These are phyloP conservation scores for Boeremia exigua DNA, from an alignment of 2,329 filamentous ascomycete genomes.

Conservation along the genomic window DNA sequence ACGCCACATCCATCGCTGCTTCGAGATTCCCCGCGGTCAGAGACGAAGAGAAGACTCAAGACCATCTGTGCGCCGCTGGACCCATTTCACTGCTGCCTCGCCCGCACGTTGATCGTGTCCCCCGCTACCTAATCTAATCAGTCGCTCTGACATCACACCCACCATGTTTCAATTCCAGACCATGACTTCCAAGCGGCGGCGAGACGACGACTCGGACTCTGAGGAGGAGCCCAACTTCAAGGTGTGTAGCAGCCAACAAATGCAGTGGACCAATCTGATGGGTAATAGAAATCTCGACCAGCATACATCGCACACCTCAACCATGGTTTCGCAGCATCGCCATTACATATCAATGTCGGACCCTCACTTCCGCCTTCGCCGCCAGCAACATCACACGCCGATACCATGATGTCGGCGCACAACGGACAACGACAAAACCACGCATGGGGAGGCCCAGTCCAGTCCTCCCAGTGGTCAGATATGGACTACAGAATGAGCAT, in stretches of 20 bases:
- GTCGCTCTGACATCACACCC: constrained; percentile 13
- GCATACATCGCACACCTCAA: constrained; percentile 26
- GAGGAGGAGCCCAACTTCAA: constrained; percentile 42
- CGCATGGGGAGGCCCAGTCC: constrained; percentile 20
- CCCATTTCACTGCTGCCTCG: constrained; percentile 21
- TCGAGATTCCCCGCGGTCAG: constrained; percentile 23
- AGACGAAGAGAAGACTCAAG: not conserved
- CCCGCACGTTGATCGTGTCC: constrained; percentile 30
- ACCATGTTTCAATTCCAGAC: constrained; percentile 42
- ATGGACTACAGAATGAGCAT: constrained; percentile 47
- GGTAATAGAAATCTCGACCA: constrained; percentile 39
- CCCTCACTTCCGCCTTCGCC: constrained; percentile 38
- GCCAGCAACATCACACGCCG: constrained; percentile 34
- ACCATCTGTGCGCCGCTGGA: constrained; percentile 15
- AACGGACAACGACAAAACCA: not conserved
- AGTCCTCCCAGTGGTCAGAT: constrained; percentile 29
- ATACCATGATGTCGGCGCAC: constrained; percentile 37
- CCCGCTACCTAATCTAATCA: constrained; percentile 15
- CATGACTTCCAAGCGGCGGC: constrained; percentile 38
- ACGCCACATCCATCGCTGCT: constrained; percentile 22
- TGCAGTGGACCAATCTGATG: constrained; percentile 2
- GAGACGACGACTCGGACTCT: constrained; percentile 44
- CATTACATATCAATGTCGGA: constrained; percentile 29
- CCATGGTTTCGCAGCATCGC: constrained; percentile 26
- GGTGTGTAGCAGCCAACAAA: constrained; percentile 24